Evolutionary conservation across 768 basidiomycete genomes (phyloP), one percentile per base, ranked within the genome.

Genomic region (Austroboletus festivus): DNA sequence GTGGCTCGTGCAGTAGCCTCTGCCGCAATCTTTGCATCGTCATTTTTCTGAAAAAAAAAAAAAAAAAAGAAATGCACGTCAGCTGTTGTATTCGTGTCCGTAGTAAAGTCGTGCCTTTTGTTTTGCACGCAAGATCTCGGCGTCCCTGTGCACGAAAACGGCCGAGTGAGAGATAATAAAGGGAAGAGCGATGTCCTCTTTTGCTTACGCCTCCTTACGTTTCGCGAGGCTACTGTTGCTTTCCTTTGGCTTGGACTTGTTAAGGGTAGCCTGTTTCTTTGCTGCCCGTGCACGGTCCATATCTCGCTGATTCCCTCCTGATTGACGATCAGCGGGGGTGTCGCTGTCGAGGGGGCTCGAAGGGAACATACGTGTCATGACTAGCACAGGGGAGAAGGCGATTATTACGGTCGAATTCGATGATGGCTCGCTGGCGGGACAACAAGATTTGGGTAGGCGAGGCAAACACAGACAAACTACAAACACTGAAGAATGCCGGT

Each of bases 281-380:
- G 82, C 81, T 13, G 85, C 82, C 63, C 81, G 83, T 19, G 70
- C 68, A 55, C 89, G 86, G 66, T 85, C 89, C 67, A 70, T 75
- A 7, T 91, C 89, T 44, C 89, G 80, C 66, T 90, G 88, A 63
- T 91, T 89, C 57, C 89, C 89, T 60, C 89, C 89, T 90, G 58
- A 54, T 53, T 19, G 15, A 18, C 41, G n/a, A 63, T 65, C 51
- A 58, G 42, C 7, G 22, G 12, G 2, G 28, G 18, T 19, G 5
- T 35, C 8, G 20, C n/a, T 4, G 34, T 28, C n/a, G 26, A 45
- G 1, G 11, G 6, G 23, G 21, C 15, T 26, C 19, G 35, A 35
- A 38, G 41, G 52, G 31, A 8, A 76, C 79, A 68, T 68, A 81
- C 81, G 74, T 56, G 81, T 83, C 81, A 82, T 82, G 47, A 42